Percentiles rank a stretch among this genome's conserved stretches.
Conservation (phyloP, 192 early-diverging fungal genomes). For the Linnemannia hyalina region DNA sequence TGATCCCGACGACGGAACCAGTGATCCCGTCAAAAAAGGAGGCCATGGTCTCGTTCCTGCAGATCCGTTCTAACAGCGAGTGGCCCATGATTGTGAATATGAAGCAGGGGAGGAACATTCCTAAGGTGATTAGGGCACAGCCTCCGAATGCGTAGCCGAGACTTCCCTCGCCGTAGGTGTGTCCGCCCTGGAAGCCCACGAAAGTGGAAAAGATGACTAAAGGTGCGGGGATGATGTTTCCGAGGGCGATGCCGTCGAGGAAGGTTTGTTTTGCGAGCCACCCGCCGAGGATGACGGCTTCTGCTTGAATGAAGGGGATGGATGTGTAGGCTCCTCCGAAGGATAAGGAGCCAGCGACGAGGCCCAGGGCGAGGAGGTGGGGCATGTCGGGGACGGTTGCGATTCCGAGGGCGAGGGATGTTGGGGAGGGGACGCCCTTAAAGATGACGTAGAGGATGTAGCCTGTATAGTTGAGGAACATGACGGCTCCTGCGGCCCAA, state of each 20-base stretch:
- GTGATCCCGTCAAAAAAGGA: constrained; percentile 44
- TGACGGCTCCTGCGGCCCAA: constrained; percentile 31
- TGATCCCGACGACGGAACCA: constrained; percentile 25
- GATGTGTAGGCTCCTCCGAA: constrained; percentile 71
- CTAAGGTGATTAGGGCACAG: constrained; percentile 31
- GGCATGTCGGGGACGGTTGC: constrained; percentile 50
- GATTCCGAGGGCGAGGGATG: constrained; percentile 60
- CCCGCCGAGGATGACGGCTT: constrained; percentile 64
- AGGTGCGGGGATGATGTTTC: constrained; percentile 64
- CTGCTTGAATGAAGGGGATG: constrained; percentile 68
- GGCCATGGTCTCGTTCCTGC: constrained; percentile 33
- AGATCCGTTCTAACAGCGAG: constrained; percentile 24
- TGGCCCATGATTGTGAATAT: constrained; percentile 44
- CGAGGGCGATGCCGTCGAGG: constrained; percentile 65
- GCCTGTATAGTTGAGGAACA: constrained; percentile 51
- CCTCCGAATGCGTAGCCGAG: constrained; percentile 35
- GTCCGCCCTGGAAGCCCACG: constrained; percentile 45
- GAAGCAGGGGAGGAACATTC: constrained; percentile 43
- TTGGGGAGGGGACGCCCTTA: constrained; percentile 61
- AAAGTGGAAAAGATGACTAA: constrained; percentile 65
- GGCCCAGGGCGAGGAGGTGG: constrained; percentile 60
- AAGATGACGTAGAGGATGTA: constrained; percentile 57
- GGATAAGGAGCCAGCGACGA: constrained; percentile 60
- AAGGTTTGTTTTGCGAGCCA: constrained; percentile 65
- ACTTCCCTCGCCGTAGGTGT: constrained; percentile 22